phyloP scores from a whole-genome alignment of 2,329 filamentous ascomycete genomes.

The Cryphonectria naterciae region DNA sequence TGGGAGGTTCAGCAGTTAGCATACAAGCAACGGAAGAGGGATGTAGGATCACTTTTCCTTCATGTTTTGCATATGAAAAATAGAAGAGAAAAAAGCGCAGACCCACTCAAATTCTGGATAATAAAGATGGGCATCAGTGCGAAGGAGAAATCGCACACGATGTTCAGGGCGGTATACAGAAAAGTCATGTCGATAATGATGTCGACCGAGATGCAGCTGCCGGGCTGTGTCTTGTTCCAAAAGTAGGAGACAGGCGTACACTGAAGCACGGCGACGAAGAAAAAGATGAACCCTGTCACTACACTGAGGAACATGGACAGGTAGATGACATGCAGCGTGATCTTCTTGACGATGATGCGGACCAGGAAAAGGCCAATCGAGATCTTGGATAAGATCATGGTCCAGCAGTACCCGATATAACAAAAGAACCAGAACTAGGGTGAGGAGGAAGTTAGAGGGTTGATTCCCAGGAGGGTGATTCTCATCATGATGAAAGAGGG shows the following conservation, averaged over 20 bases:
- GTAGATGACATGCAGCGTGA: slow-evolving; percentile 42
- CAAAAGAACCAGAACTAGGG: slow-evolving; percentile 32
- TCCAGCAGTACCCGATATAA: slow-evolving; percentile 32
- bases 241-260: slow-evolving; percentile 46
- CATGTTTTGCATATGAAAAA: not conserved
- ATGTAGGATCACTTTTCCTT: not conserved
- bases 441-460: not conserved
- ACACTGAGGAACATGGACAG: slow-evolving; percentile 41
- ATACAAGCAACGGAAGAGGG: not conserved
- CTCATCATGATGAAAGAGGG: not conserved
- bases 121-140: slow-evolving; percentile 58
- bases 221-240: slow-evolving; percentile 42
- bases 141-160: slow-evolving; percentile 55
- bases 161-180: slow-evolving; percentile 54
- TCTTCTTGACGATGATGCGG: slow-evolving; percentile 42
- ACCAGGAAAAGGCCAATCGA: slow-evolving; percentile 49
- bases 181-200: slow-evolving; percentile 57
- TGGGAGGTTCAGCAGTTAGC: not conserved
- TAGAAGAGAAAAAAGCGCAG: not conserved
- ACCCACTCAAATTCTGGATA: slow-evolving; percentile 50
- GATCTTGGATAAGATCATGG: slow-evolving; percentile 41
- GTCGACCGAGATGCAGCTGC: slow-evolving; percentile 44
- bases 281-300: slow-evolving; percentile 44
- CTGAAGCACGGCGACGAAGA: slow-evolving; percentile 47
- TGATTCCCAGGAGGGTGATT: not conserved